Percentiles rank a stretch among this genome's conserved stretches.
phyloP scores from a whole-genome alignment of 2,329 filamentous ascomycete species.

The Aschersonia sp. region DNA sequence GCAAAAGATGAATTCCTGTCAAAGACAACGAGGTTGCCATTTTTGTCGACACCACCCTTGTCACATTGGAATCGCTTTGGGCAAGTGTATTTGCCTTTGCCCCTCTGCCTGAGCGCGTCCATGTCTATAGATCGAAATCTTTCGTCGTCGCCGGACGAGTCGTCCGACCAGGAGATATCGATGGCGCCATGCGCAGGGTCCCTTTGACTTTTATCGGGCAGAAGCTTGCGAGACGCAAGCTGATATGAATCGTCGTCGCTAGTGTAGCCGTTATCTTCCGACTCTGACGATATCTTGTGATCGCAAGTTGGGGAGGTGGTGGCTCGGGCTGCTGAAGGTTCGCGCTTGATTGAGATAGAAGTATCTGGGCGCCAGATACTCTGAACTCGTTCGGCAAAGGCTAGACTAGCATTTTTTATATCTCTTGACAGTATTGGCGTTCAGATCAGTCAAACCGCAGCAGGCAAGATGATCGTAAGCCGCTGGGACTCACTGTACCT shows the following conservation, averaged over 20 bases:
- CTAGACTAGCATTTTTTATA: constrained; percentile 18
- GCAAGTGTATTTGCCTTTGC: constrained; percentile 23
- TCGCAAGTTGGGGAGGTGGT: constrained; percentile 11
- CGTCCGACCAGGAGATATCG: constrained; percentile 10
- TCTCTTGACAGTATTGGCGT: constrained; percentile 9
- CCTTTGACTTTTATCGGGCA: constrained; percentile 8
- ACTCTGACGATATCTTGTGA: constrained; percentile 5
- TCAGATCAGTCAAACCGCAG: too few species aligned
- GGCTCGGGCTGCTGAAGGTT: constrained; percentile 8
- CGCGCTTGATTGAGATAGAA: constrained; percentile 4
- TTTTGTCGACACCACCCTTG: constrained; percentile 25
- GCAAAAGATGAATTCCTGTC: constrained; percentile 27
- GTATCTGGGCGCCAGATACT: constrained; percentile 13
- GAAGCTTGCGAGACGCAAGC: constrained; percentile 9
- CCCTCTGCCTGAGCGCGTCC: constrained; percentile 22
- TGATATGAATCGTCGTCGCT: constrained; percentile 10
- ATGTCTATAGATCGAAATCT: constrained; percentile 21
- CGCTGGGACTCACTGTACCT: constrained; percentile 8
- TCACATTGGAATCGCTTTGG: constrained; percentile 20
- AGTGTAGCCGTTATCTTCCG: constrained; percentile 6
- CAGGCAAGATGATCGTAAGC: too few species aligned
- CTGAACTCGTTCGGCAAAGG: constrained; percentile 19
- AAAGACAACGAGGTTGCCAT: constrained; percentile 22
- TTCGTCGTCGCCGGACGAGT: constrained; percentile 20
- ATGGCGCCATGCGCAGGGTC: constrained; percentile 3